These are phyloP conservation scores for Piromyces sp. DNA, from an alignment of 192 early-diverging fungal genomes.

Conservation along the genomic window DNA sequence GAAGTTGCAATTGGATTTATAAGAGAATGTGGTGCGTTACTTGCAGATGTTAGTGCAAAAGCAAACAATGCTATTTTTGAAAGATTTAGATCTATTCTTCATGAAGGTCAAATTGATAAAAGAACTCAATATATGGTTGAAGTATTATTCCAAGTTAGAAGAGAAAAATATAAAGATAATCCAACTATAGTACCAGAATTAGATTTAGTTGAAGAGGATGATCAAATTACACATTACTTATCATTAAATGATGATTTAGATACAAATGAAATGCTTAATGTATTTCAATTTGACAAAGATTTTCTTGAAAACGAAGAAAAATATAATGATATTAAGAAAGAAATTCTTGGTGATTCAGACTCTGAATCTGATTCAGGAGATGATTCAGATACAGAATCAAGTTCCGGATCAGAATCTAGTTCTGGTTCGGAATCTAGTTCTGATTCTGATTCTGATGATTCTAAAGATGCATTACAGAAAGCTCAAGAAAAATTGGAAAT, in stretches of 20 bases:
- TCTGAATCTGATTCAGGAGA: not conserved
- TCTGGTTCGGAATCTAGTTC: not conserved
- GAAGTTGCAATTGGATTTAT: slow-evolving; percentile 90
- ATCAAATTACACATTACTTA: slow-evolving; percentile 81
- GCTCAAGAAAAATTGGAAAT: slow-evolving; percentile 35
- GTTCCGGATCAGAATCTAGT: not conserved
- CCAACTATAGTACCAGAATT: slow-evolving; percentile 49
- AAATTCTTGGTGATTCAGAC: slow-evolving; percentile 8
- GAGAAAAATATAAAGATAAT: slow-evolving; percentile 84
- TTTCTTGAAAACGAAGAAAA: slow-evolving; percentile 68
- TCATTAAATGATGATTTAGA: slow-evolving; percentile 68
- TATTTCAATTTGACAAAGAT: slow-evolving; percentile 66
- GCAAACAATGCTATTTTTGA: slow-evolving; percentile 78
- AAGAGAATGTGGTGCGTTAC: slow-evolving; percentile 67
- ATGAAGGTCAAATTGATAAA: slow-evolving; percentile 85
- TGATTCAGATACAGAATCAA: not conserved
- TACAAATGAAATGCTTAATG: slow-evolving; percentile 58
- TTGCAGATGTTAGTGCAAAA: slow-evolving; percentile 56
- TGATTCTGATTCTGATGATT: slow-evolving; percentile 5
- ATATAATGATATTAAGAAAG: slow-evolving; percentile 59
- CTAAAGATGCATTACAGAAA: slow-evolving; percentile 14
- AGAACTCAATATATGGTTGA: slow-evolving; percentile 96
- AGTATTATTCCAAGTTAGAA: slow-evolving; percentile 83
- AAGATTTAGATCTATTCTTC: slow-evolving; percentile 74
- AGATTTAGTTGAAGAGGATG: slow-evolving; percentile 86